Base-by-base conservation (phyloP, 371 early-diverging fungal species). In the Mortierella sp. region DNA sequence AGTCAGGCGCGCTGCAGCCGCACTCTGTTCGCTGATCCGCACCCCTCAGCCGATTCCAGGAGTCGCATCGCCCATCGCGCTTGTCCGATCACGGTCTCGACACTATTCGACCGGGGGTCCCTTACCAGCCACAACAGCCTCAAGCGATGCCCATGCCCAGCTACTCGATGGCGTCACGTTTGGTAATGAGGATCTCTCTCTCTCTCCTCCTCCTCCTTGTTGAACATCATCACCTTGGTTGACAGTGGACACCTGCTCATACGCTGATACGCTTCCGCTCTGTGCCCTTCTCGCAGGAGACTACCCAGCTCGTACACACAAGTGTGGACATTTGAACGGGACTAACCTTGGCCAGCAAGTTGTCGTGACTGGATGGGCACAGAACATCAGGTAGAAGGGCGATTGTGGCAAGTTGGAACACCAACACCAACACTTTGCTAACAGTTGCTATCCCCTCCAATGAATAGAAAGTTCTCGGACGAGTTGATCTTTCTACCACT, bases 301-400 rank as follows among this genome's bases (percentile, higher is more conserved):
- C 22, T 87, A 82, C 47, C 89, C 86, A 9, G 56, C 69, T 39
- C 82, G 92, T 47, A 91, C 92, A 3, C 93, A 93, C 73, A 85
- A 80, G 19, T 92, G 92, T 63, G 91, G 91, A 17, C 84, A 90
- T 9, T 71, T 94, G 24, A 70, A 79, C 25, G 71, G 67, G 28
- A 27, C 57, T 8, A 76, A 90, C 63, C 80, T 86, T 40, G 90
- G 89, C 13, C 80, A 90, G 63, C 69, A 67, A 8, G 92, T 92
- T 40, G 84, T 85, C 2, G 71, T 94, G 25, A 86, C 86, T 66
- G 94, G 94, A 16, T 94, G 94, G 94, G 88, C 87, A 6, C 91
- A 89, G 61, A 81, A 81, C 48, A 71, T 91, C 31, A 86, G 90
- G 89, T 34, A 34, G 34, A 34, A 34, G 34, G 10, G 34, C 34